Evolutionary conservation across 805 yeast species (phyloP).

Genomic region (Candida cerambycidarum): DNA sequence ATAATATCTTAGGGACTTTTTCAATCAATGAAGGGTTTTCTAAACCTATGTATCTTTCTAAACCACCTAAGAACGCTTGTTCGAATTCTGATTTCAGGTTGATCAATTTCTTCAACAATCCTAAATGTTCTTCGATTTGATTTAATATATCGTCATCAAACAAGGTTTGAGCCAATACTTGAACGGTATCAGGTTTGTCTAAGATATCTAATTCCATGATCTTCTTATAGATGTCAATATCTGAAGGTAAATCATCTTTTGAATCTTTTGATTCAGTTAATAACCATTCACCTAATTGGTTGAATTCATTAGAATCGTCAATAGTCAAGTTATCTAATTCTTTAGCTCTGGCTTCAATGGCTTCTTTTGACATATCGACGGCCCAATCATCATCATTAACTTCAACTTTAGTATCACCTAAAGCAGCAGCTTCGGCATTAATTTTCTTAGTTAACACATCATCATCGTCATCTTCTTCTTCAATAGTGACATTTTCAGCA

Average conservation of each 20-base stretch:
- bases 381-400: conserved; percentile 95
- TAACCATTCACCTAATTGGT: conserved; percentile 90
- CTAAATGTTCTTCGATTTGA: conserved; percentile 75
- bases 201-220: conserved; percentile 76
- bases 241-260: conserved; percentile 66
- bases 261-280: conserved; percentile 49
- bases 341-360: conserved; percentile 86
- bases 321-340: conserved; percentile 70
- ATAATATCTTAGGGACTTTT: conserved; percentile 75
- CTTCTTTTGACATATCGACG: conserved; percentile 95
- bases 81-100: conserved; percentile 64
- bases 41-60: conserved; percentile 88
- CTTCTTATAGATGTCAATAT: conserved; percentile 90
- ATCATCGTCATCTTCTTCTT: conserved; percentile 57
- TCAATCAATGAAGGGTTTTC: conserved; percentile 70
- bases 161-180: conserved; percentile 88
- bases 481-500: conserved; percentile 41
- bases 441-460: conserved; percentile 76
- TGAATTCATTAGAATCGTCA: conserved; percentile 50
- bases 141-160: conserved; percentile 75
- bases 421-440: conserved; percentile 78
- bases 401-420: conserved; percentile 48
- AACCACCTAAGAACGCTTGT: conserved; percentile 90
- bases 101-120: conserved; percentile 77
- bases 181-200: conserved; percentile 72